Percentiles rank a stretch among this genome's conserved stretches.
phyloP scores from a whole-genome alignment of 352 stramenopile genomes.

The Pythium coloratum region DNA sequence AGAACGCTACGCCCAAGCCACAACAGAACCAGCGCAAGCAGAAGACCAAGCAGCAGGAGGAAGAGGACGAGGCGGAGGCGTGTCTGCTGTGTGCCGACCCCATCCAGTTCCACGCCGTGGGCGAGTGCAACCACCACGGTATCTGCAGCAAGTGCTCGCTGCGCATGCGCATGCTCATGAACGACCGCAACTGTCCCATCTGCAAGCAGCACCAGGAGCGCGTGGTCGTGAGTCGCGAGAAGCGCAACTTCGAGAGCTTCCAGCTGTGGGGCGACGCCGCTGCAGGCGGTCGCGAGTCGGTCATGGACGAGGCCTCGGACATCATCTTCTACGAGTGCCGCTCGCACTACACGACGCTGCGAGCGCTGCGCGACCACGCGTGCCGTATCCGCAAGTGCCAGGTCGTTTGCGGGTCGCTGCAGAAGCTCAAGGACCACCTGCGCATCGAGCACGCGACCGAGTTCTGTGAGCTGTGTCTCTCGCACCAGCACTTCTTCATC shows the following conservation, averaged over 20 bases:
- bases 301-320: constrained; percentile 70
- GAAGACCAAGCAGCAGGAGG: not conserved
- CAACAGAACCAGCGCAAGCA: constrained; percentile 8
- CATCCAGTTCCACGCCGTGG: constrained; percentile 70
- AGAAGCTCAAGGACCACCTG: constrained; percentile 72
- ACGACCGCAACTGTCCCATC: constrained; percentile 78
- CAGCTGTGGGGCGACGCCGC: constrained; percentile 74
- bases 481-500: constrained; percentile 79
- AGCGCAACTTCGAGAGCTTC: constrained; percentile 64
- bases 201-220: constrained; percentile 70
- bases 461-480: constrained; percentile 79
- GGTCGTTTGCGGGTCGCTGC: constrained; percentile 50
- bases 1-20: not conserved
- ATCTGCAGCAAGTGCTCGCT: constrained; percentile 85
- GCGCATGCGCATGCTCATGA: constrained; percentile 79
- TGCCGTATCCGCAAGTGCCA: constrained; percentile 67
- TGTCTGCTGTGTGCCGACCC: constrained; percentile 73
- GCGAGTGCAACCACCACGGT: constrained; percentile 75
- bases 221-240: constrained; percentile 57
- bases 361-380: constrained; percentile 55
- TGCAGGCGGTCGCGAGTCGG: constrained; percentile 44
- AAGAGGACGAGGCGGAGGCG: constrained; percentile 31
- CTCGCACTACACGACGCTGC: constrained; percentile 57
- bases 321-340: constrained; percentile 80
- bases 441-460: constrained; percentile 59